A percentile compares a stretch with the other conserved stretches of the same genome.
Evolutionary conservation across 1,284 basidiomycete species (phyloP).

Genomic region (Meira nashicola): DNA sequence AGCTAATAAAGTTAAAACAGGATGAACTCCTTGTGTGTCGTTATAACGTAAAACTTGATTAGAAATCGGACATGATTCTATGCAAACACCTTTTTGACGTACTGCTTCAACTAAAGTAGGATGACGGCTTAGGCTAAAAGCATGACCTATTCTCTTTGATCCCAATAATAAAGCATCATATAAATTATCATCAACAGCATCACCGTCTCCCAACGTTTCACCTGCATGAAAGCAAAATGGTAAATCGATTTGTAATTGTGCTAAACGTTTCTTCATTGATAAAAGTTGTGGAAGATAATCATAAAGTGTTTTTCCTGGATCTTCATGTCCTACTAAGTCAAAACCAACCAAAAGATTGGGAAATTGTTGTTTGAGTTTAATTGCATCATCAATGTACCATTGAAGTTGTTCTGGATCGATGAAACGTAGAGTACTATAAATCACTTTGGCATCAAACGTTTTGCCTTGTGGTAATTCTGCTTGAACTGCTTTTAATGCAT

Average conservation of each 20-base stretch:
- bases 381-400: conserved; percentile 68
- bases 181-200: conserved; percentile 64
- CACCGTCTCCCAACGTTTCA: conserved; percentile 69
- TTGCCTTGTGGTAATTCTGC: conserved; percentile 14
- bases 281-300: conserved; percentile 65
- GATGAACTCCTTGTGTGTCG: conserved; percentile 21
- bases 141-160: conserved; percentile 73
- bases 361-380: conserved; percentile 67
- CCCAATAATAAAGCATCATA: conserved; percentile 72
- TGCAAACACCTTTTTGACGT: conserved; percentile 61
- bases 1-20: conserved; percentile 59
- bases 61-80: conserved; percentile 60
- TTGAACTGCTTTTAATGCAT: conserved; percentile 59
- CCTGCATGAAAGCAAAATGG: conserved; percentile 77
- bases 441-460: conserved; percentile 32
- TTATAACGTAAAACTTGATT: conserved; percentile 38
- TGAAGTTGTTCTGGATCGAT: conserved; percentile 62
- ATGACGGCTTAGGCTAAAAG: conserved; percentile 69
- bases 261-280: conserved; percentile 61
- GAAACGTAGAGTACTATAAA: conserved; percentile 66
- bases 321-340: conserved; percentile 73
- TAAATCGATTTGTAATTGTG: conserved; percentile 63
- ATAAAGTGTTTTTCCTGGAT: conserved; percentile 62
- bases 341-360: conserved; percentile 71
- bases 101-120: conserved; percentile 67